phyloP scores from a whole-genome alignment of 805 yeast species.

The Sungouiella thailandica region DNA sequence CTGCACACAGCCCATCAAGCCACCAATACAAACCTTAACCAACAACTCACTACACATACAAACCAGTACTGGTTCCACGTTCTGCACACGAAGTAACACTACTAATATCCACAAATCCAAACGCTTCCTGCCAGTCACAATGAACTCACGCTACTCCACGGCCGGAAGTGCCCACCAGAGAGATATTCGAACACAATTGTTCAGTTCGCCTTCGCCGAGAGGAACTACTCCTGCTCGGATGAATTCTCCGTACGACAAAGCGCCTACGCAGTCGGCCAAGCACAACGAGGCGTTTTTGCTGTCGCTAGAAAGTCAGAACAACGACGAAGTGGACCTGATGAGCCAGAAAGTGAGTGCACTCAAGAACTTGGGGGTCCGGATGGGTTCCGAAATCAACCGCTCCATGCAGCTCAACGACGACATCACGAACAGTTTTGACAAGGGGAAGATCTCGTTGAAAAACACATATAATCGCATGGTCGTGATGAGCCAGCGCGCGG shows the following conservation, averaged over 20 bases:
- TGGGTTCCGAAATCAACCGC: constrained; percentile 42
- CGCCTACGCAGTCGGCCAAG: constrained; percentile 26
- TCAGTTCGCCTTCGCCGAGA: constrained; percentile 21
- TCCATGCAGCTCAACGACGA: constrained; percentile 37
- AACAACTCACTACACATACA: background rate
- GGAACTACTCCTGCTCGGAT: constrained; percentile 22
- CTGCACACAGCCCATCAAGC: constrained; percentile 1
- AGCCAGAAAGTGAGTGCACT: constrained; percentile 36
- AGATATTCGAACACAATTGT: constrained; percentile 39
- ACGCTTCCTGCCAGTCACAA: too few species aligned
- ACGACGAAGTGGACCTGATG: constrained; percentile 39
- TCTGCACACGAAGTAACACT: too few species aligned
- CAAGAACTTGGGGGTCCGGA: constrained; percentile 36
- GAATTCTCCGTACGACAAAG: constrained; percentile 36
- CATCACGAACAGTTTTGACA: constrained; percentile 35
- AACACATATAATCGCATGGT: constrained; percentile 41
- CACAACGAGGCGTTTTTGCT: constrained; percentile 39
- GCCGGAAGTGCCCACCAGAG: constrained; percentile 33
- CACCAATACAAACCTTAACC: background rate
- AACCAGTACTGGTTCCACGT: too few species aligned
- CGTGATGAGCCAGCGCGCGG: constrained; percentile 42
- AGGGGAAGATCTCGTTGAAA: constrained; percentile 36
- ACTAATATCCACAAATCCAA: too few species aligned
- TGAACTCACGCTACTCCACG: constrained; percentile 16
- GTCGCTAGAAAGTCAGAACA: constrained; percentile 40